Evolutionary conservation across 2,329 filamentous ascomycete genomes (phyloP).

Genomic region (Aspergillus transmontanensis): DNA sequence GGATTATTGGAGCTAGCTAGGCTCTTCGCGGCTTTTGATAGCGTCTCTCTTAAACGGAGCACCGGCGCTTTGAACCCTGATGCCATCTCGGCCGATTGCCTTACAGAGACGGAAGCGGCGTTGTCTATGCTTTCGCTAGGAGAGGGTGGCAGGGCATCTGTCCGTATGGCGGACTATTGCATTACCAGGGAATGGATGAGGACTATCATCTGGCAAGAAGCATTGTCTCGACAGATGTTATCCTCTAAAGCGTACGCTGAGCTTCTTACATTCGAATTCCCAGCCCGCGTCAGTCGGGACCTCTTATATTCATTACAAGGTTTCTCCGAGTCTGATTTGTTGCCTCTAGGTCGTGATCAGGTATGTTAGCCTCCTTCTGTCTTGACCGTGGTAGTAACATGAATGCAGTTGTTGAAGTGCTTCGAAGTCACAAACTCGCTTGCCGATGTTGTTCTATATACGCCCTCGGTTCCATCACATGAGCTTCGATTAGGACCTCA

Average conservation of each 20-base stretch:
- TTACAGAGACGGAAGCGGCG: constrained; percentile 25
- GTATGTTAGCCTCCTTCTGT: constrained; percentile 16
- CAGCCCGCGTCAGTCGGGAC: constrained; percentile 27
- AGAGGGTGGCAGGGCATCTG: constrained; percentile 17
- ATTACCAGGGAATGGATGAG: constrained; percentile 38
- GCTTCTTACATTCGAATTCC: constrained; percentile 31
- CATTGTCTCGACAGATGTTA: constrained; percentile 27
- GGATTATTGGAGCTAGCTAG: constrained; percentile 28
- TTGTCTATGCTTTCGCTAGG: constrained; percentile 22
- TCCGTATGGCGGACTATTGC: constrained; percentile 30
- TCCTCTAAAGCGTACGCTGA: constrained; percentile 26
- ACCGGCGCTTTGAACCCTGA: background rate
- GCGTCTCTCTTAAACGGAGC: constrained; percentile 16
- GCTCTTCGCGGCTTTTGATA: constrained; percentile 30
- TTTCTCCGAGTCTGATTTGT: constrained; percentile 28
- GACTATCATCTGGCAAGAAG: constrained; percentile 35
- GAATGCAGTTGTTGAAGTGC: constrained; percentile 31
- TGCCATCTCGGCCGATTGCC: constrained; percentile 4
- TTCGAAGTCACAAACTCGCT: constrained; percentile 36
- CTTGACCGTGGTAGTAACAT: background rate
- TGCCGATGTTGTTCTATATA: constrained; percentile 31
- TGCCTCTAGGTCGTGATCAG: constrained; percentile 35
- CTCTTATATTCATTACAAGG: constrained; percentile 27
- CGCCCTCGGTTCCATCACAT: background rate
- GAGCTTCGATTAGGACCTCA: constrained; percentile 27